Evolutionary conservation across 345 rosid genomes (phyloP).

Genomic region (Eutrema japonicum): DNA sequence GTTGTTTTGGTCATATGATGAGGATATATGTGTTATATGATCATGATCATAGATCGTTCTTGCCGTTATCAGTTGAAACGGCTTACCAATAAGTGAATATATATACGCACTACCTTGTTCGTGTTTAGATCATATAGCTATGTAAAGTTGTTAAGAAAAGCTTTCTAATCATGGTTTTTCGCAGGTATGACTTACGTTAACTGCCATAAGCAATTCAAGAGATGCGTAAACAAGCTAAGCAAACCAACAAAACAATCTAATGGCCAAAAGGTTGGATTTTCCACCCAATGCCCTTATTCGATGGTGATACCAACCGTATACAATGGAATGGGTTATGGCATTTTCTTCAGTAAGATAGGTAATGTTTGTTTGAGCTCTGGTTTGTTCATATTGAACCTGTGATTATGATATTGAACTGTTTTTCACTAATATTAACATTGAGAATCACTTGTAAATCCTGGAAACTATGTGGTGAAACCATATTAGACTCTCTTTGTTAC

Average conservation of each 20-base stretch:
- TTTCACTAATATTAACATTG: neutral
- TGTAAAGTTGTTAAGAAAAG: neutral
- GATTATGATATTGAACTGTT: neutral
- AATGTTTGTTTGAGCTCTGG: constrained; percentile 46
- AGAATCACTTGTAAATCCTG: neutral
- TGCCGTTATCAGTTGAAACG: too few species aligned
- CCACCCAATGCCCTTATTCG: constrained; percentile 66
- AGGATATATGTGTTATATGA: neutral
- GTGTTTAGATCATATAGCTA: neutral
- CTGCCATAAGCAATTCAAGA: constrained; percentile 80
- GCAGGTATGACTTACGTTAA: constrained; percentile 62
- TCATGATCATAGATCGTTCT: too few species aligned
- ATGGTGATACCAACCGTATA: constrained; percentile 74
- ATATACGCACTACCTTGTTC: neutral
- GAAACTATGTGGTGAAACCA: neutral
- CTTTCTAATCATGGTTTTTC: neutral
- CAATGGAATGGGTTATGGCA: constrained; percentile 85
- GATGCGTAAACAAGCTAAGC: constrained; percentile 66
- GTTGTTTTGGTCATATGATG: neutral
- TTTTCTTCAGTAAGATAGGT: constrained; percentile 70
- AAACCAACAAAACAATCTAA: constrained; percentile 38
- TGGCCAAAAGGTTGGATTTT: constrained; percentile 64
- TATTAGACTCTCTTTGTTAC: constrained; percentile 9
- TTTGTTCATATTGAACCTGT: neutral
- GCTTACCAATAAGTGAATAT: too few species aligned